Evolutionary conservation across 805 yeast genomes (phyloP), one percentile per base, ranked within the genome.

Genomic region (Komagataella phaffii): DNA sequence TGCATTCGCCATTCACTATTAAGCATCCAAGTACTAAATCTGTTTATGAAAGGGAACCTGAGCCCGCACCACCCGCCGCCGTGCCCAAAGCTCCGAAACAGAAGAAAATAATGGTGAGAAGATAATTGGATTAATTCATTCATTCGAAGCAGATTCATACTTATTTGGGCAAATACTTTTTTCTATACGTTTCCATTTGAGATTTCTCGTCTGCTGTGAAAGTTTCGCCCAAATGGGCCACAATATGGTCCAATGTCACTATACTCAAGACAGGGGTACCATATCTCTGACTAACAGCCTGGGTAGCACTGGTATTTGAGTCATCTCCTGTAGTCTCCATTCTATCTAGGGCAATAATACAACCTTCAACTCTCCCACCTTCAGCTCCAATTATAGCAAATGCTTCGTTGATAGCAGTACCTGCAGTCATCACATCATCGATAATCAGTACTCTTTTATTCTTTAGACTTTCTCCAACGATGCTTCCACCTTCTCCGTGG

Each of bases 361-460:
- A 79, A 7, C 95, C 98, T 48, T 81, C 86, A 19, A 88, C 84
- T 12, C 69, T 61, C 49, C 96, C 99, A 43, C 77, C 71, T 57
- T 81, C 91, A 23, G 61, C 68, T 23, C 69, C 68, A 59, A 93
- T 88, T 61, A 93, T 85, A 49, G 76, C 80, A 60, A 87, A 85
- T 0, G 98, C 97, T 70, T 93, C 98, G 60, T 85, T 85, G 64
- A 90, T 89, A 49, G 99, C 98, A 53, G 98, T 93, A 45, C 99
- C 99, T 1, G 98, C 98, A 54, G 98, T 91, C 83, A 91, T 90
- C 46, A 93, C 97, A 62, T 91, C 99, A 67, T 93, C 99, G 55
- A 91, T 88, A 60, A 93, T 87, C 60, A 93, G 71, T 21, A 91
- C 79, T 54, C 76, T 76, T 66, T 90, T 85, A 49, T 77, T 85